Conservation (phyloP, 305 asterid species). For the Rubia tinctorum region DNA sequence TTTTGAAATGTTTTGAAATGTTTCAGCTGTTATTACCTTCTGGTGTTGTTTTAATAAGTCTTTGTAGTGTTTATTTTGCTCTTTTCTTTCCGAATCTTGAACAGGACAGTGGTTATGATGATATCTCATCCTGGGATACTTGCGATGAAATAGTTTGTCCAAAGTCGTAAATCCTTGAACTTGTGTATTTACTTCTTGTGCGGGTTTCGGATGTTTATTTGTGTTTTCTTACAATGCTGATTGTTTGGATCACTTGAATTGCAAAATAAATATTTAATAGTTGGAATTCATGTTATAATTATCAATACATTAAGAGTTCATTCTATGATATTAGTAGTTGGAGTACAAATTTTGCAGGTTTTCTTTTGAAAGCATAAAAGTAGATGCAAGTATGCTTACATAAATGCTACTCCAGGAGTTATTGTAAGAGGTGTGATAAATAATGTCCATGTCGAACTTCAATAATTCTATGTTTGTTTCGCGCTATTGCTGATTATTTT, state of each 20-base stretch:
- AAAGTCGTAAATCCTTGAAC: constrained; percentile 38
- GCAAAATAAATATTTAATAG: too few relatives aligned
- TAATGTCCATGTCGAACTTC: not conserved
- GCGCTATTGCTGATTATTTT: not conserved
- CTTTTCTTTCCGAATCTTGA: constrained; percentile 1
- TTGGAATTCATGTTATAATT: not conserved
- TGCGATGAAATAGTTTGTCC: constrained; percentile 75
- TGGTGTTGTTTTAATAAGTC: not conserved
- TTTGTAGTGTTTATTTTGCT: not conserved
- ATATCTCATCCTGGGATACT: constrained; percentile 37
- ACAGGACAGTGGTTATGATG: constrained; percentile 46
- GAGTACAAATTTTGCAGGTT: constrained; percentile 45
- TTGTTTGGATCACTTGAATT: not conserved
- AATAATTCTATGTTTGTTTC: not conserved
- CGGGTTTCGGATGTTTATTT: not conserved
- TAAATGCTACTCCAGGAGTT: constrained; percentile 92
- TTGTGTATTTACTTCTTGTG: not conserved
- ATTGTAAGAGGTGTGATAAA: constrained; percentile 73
- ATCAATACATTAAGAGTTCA: not conserved
- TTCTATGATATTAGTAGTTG: not conserved
- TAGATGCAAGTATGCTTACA: constrained; percentile 81
- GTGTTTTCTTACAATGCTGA: too few relatives aligned
- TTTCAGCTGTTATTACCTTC: not conserved
- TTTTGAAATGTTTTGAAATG: too few relatives aligned
- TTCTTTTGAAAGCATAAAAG: constrained; percentile 75